Conservation (phyloP, 495 filamentous ascomycete genomes). For the Talaromyces stipitatus region DNA sequence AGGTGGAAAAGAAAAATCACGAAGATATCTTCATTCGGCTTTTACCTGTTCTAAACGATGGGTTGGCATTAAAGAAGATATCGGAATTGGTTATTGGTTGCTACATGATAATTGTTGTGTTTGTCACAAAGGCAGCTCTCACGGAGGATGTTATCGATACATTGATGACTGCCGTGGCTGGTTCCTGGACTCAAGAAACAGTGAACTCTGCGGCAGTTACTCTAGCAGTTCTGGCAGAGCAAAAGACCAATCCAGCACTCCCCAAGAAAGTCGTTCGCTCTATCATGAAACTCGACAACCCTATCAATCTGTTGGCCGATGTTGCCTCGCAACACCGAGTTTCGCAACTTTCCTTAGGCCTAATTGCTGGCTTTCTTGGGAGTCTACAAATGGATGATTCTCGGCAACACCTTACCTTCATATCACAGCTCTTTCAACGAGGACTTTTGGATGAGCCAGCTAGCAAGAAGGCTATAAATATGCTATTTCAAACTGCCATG, state of each 20-base stretch:
- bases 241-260: slow-evolving; percentile 49
- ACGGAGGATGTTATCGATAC: slow-evolving; percentile 65
- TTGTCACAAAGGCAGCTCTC: slow-evolving; percentile 72
- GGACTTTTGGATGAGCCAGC: slow-evolving; percentile 56
- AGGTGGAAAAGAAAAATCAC: slow-evolving; percentile 61
- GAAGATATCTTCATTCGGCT: slow-evolving; percentile 70
- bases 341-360: slow-evolving; percentile 64
- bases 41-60: slow-evolving; percentile 67
- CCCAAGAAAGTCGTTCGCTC: slow-evolving; percentile 62
- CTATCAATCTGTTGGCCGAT: slow-evolving; percentile 49
- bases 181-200: slow-evolving; percentile 66
- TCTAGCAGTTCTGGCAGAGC: slow-evolving; percentile 69
- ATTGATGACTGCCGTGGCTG: slow-evolving; percentile 79
- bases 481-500: slow-evolving; percentile 43
- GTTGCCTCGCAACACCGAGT: slow-evolving; percentile 58
- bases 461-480: slow-evolving; percentile 50
- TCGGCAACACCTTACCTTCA: slow-evolving; percentile 18
- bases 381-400: slow-evolving; percentile 47
- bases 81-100: slow-evolving; percentile 73
- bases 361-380: slow-evolving; percentile 58
- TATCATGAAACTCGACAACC: slow-evolving; percentile 54
- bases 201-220: slow-evolving; percentile 68
- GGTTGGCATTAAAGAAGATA: slow-evolving; percentile 60
- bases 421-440: slow-evolving; percentile 54
- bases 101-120: slow-evolving; percentile 81